Evolutionary conservation across 306 rosid species (phyloP).

Genomic region (Geum urbanum): DNA sequence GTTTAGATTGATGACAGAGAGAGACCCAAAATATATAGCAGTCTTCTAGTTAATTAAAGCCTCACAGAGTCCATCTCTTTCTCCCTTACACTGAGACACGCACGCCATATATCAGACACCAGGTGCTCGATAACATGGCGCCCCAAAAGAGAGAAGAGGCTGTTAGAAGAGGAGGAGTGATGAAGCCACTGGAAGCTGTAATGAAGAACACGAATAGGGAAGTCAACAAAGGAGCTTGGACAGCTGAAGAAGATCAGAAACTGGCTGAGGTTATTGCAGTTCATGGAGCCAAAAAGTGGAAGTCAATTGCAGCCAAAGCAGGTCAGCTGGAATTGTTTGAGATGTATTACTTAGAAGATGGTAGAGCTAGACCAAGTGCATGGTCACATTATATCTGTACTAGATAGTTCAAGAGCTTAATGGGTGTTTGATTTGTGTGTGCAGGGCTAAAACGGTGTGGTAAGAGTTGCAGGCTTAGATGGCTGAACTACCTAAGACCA

Average conservation of each 20-base stretch:
- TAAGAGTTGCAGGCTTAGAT: constrained; percentile 63
- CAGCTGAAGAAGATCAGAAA: constrained; percentile 49
- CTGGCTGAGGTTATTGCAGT: constrained; percentile 47
- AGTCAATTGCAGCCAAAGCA: constrained; percentile 49
- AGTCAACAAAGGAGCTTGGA: constrained; percentile 59
- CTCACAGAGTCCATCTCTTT: background rate
- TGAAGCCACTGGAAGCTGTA: constrained; percentile 18
- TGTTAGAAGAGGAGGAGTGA: constrained; percentile 2
- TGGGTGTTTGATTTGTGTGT: constrained; percentile 4
- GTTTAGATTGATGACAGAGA: constrained; percentile 16
- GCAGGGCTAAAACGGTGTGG: constrained; percentile 56
- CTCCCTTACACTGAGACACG: background rate
- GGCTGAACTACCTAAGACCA: constrained; percentile 67
- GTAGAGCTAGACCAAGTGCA: background rate
- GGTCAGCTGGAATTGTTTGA: constrained; percentile 29
- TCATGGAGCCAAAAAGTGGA: constrained; percentile 61
- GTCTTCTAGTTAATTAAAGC: background rate
- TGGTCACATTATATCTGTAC: background rate
- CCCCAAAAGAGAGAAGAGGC: background rate
- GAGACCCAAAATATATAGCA: constrained; percentile 4
- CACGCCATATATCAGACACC: background rate
- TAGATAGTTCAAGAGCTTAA: constrained; percentile 4
- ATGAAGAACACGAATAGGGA: constrained; percentile 23
- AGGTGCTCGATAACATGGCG: background rate
- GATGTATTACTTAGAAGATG: no score